These are phyloP conservation scores for Alternaria dauci DNA, from an alignment of 2,329 filamentous ascomycete genomes.

Conservation along the genomic window DNA sequence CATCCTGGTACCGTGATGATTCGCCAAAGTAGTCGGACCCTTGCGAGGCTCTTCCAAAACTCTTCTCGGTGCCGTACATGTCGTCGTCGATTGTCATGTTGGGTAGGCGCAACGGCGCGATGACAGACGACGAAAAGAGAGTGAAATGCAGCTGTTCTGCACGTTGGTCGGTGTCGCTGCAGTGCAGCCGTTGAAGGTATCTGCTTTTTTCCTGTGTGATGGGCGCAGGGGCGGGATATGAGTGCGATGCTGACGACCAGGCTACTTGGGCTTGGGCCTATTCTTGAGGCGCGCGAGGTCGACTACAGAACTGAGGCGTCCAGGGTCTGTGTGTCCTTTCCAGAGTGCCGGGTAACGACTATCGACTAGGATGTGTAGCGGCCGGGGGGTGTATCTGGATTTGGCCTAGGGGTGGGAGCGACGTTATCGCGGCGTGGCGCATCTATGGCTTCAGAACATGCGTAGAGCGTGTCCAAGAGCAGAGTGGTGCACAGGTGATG, in stretches of 20 bases:
- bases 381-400: slow-evolving; percentile 13
- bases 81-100: slow-evolving; percentile 47
- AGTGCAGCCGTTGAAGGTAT: slow-evolving; percentile 14
- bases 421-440: slow-evolving; percentile 18
- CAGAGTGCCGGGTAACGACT: slow-evolving; percentile 17
- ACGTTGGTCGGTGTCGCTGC: slow-evolving; percentile 28
- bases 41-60: slow-evolving; percentile 48
- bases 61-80: slow-evolving; percentile 51
- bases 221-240: slow-evolving; percentile 14
- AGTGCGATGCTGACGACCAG: slow-evolving; percentile 16
- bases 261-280: slow-evolving; percentile 19
- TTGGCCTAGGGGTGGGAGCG: slow-evolving; percentile 15
- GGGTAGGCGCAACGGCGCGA: slow-evolving; percentile 11
- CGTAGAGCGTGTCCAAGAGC: not conserved
- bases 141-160: slow-evolving; percentile 30
- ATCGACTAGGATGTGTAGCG: slow-evolving; percentile 10
- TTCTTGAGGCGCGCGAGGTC: slow-evolving; percentile 23
- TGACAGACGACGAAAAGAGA: slow-evolving; percentile 12
- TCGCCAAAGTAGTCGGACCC: slow-evolving; percentile 51
- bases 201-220: slow-evolving; percentile 11
- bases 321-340: slow-evolving; percentile 13
- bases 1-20: slow-evolving; percentile 43
- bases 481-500: not conserved
- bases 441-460: slow-evolving; percentile 1
- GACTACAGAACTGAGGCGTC: slow-evolving; percentile 16